A percentile compares a stretch with the other conserved stretches of the same genome.
phyloP scores from a whole-genome alignment of 78 protist species.

The Paulinella micropora region DNA sequence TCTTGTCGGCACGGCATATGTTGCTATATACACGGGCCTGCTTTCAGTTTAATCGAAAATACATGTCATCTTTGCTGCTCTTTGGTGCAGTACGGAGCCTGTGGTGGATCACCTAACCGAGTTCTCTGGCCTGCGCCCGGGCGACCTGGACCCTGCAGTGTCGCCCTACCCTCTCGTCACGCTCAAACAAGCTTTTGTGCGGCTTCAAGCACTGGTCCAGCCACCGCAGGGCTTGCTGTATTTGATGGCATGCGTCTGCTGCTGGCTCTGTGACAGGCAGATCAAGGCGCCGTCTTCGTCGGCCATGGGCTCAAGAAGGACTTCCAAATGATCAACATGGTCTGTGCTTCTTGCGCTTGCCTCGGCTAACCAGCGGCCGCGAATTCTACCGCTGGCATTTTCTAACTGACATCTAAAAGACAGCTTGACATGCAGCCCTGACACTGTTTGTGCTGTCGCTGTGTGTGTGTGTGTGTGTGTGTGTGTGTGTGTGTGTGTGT shows the following conservation, averaged over 20 bases:
- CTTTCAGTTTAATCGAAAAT: not conserved
- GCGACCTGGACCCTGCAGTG: conserved; percentile 13
- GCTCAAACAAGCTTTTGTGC: conserved; percentile 1
- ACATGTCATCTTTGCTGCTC: not conserved
- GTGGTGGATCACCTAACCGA: conserved; percentile 26
- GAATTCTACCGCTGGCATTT: too few relatives aligned
- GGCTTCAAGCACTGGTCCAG: not conserved
- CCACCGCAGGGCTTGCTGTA: too few relatives aligned
- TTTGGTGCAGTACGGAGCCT: not conserved
- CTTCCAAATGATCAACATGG: conserved; percentile 1
- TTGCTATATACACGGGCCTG: not conserved
- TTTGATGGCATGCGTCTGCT: too few relatives aligned
- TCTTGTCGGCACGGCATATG: not conserved
- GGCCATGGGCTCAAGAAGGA: conserved; percentile 22
- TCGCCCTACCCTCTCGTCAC: not conserved
- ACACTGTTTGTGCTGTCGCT: too few relatives aligned
- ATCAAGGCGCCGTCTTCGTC: not conserved
- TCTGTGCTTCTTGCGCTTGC: not conserved
- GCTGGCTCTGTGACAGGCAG: not conserved
- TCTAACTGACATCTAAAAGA: too few relatives aligned
- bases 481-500: too few relatives aligned
- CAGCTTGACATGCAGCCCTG: too few relatives aligned
- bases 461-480: too few relatives aligned
- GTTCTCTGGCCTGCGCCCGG: conserved; percentile 15
- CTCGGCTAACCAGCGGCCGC: not conserved